Evolutionary conservation across 2,329 filamentous ascomycete species (phyloP).

Genomic region (Sporothrix mexicana): DNA sequence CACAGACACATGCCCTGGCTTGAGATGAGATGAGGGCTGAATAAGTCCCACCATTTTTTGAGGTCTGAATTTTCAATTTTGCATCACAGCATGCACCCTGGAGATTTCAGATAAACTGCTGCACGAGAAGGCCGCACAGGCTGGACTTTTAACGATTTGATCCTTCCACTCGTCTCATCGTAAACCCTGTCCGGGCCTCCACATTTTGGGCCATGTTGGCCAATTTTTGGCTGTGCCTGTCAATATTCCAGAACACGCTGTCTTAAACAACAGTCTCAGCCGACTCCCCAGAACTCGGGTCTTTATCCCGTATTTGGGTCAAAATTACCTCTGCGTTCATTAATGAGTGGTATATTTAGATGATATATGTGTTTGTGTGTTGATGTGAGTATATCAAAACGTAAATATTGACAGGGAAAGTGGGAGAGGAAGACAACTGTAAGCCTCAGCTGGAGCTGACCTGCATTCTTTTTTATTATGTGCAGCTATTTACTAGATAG

Average conservation of each 20-base stretch:
- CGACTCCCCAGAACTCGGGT: not conserved
- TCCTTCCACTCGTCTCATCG: not conserved
- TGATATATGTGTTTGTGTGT: not conserved
- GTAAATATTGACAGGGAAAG: not conserved
- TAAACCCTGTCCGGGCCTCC: not conserved
- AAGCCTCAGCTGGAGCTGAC: conserved; percentile 3
- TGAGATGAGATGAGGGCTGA: conserved; percentile 1
- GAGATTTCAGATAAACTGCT: not conserved
- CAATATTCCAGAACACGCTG: not conserved
- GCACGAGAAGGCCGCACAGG: no score
- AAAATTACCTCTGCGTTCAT: not conserved
- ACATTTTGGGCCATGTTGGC: not conserved
- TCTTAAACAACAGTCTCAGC: conserved; percentile 28
- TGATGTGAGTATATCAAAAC: not conserved
- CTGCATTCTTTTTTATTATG: not conserved
- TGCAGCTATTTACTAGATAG: not conserved
- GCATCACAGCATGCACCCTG: not conserved
- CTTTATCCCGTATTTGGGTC: conserved; percentile 16
- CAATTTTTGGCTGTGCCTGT: not conserved
- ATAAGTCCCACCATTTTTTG: no score
- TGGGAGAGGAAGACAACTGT: no score
- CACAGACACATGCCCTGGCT: not conserved
- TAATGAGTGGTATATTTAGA: not conserved
- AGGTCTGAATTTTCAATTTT: not conserved
- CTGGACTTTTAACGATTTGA: not conserved